phyloP scores from a whole-genome alignment of 129 eudicot genomes.

The Pulicaria dysenterica region DNA sequence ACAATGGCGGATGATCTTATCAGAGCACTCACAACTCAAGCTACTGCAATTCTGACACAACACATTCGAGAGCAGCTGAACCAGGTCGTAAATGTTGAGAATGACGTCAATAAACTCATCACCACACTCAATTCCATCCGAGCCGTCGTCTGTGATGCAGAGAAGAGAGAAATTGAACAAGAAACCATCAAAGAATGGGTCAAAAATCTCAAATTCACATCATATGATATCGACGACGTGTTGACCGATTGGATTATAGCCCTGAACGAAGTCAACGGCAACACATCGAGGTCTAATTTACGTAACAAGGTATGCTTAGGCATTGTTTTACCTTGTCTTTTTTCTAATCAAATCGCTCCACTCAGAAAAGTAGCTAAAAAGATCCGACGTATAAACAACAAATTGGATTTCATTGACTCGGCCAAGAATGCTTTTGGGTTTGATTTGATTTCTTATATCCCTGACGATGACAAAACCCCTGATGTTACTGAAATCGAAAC shows the following conservation, averaged over 20 bases:
- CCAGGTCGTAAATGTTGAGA: background rate
- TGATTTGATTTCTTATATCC: background rate
- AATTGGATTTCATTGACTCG: background rate
- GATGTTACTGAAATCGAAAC: background rate
- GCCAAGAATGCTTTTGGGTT: background rate
- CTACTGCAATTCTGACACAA: background rate
- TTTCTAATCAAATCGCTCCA: background rate
- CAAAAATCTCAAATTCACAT: background rate
- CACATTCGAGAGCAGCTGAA: conserved; percentile 3
- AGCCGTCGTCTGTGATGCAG: background rate
- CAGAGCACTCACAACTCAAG: background rate
- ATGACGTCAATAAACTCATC: background rate
- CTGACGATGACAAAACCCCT: background rate
- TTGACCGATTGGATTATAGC: conserved; percentile 9
- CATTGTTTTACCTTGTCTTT: background rate
- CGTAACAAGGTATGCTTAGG: conserved; percentile 1
- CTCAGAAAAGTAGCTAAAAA: conserved; percentile 1
- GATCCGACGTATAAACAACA: background rate
- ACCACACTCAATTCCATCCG: conserved; percentile 3
- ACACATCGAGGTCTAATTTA: conserved; percentile 20
- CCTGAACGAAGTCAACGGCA: conserved; percentile 15
- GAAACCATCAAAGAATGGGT: background rate
- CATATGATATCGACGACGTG: conserved; percentile 15
- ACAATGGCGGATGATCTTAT: conserved; percentile 9
- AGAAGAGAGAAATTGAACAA: background rate